Evolutionary conservation across 75 land plant species (phyloP).

Genomic region (Pinus tabuliformis): DNA sequence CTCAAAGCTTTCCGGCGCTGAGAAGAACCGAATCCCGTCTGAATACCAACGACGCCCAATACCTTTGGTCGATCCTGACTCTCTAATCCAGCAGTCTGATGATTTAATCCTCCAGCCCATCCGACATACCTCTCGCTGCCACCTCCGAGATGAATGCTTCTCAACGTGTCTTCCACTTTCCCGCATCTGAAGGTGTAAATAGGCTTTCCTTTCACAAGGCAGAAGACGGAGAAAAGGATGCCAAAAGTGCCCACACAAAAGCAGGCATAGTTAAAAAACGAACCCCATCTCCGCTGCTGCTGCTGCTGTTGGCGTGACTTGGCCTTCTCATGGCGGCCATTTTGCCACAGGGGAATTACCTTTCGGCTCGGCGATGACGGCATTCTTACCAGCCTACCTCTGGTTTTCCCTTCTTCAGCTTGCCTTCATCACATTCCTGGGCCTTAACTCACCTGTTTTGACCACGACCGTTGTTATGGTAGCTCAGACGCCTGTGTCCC

Average conservation of each 20-base stretch:
- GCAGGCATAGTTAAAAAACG: neutral
- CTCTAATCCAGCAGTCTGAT: neutral
- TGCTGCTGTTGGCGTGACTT: constrained; percentile 4
- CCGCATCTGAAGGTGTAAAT: constrained; percentile 7
- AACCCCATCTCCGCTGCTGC: neutral
- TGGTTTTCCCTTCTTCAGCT: neutral
- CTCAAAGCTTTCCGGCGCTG: constrained; percentile 50
- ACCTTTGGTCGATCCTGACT: constrained; percentile 37
- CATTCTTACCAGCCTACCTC: neutral
- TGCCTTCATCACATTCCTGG: no score
- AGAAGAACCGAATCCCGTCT: constrained; percentile 57
- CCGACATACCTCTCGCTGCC: neutral
- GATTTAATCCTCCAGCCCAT: neutral
- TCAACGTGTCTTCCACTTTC: constrained; percentile 1
- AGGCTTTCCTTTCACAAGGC: neutral
- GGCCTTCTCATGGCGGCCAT: neutral
- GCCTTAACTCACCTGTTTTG: no score
- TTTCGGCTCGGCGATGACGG: neutral
- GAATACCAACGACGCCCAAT: constrained; percentile 70
- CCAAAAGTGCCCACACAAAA: neutral
- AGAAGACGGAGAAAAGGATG: neutral
- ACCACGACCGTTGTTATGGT: no score
- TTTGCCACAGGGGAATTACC: neutral
- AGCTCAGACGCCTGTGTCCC: no score
- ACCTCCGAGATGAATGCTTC: constrained; percentile 4